Base-by-base conservation (phyloP, 208 protist genomes). In the Leishmania arabica region DNA sequence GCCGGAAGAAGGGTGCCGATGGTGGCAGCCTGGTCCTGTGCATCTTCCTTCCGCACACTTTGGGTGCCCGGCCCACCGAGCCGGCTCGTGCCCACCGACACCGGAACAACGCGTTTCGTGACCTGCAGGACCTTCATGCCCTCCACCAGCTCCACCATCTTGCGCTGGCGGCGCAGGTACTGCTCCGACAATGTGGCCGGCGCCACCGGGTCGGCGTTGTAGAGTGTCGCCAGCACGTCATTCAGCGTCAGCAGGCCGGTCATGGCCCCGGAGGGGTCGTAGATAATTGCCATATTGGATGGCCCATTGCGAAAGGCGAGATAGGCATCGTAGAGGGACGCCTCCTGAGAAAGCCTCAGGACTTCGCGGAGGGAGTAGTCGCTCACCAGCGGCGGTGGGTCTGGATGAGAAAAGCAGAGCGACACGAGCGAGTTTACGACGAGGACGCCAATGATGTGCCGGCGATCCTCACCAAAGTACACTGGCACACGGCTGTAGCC, bases 401-500 rank as follows among this genome's bases (percentile, higher is more conserved):
- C 73, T 5, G 90, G 90, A 34, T 87, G 84, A 49, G 83, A 82
- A 77, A 90, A 94, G 83, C 89, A 89, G 31, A 97, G 77, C n/a
- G 78, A 84, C 7, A 97, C 84, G 15, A 98, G 90, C 15, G 88
- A 92, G 69, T 98, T 97, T 19, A 96, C 89, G 69, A 97, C 89
- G 40, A 98, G 84, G 34, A 93, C 86, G 11, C 97, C 97, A 66
- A 98, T 86, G 77, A 98, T 92, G 84, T 98, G 94, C 24, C 75
- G 79, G 45, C 86, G 91, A 76, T 89, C 79, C 21, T 90, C 86
- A 53, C 86, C 88, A 27, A 88, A 88, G 86, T 94, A 98, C 1
- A 98, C 92, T 17, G 96, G 96, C 51, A 98, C 83, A 51, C 96
- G 91, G 51, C 88, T 96, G 86, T 95, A 95, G 51, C 93, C 95